These are phyloP conservation scores for Avena atlantica DNA, from an alignment of 176 grass and related monocot genomes.

Conservation along the genomic window DNA sequence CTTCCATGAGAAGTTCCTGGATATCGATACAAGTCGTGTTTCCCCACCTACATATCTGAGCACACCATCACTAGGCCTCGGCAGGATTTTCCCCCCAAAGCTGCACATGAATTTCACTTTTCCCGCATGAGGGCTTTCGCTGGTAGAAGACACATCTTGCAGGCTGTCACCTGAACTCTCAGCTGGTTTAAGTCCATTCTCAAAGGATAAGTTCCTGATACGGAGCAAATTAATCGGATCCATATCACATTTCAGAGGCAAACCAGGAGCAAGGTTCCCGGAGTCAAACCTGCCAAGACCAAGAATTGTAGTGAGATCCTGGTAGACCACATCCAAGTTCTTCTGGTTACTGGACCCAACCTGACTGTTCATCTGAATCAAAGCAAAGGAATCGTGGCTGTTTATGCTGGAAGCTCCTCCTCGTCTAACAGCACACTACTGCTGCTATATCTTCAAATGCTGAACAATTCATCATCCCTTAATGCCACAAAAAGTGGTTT, in stretches of 20 bases:
- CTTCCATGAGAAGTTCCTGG: constrained; percentile 62
- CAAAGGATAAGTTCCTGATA: constrained; percentile 16
- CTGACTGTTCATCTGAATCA: constrained; percentile 32
- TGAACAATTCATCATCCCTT: constrained; percentile 19
- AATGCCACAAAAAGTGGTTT: background rate
- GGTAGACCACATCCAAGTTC: constrained; percentile 42
- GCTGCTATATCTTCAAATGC: background rate
- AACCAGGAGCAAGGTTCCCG: constrained; percentile 44
- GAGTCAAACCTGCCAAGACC: constrained; percentile 57
- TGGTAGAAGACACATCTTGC: constrained; percentile 34
- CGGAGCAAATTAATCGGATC: constrained; percentile 42
- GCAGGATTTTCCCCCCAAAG: constrained; percentile 93
- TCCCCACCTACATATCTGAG: constrained; percentile 89
- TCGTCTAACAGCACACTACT: background rate
- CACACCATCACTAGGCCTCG: constrained; percentile 86
- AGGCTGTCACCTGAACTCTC: constrained; percentile 52
- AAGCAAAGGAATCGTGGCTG: background rate
- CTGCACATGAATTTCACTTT: constrained; percentile 96
- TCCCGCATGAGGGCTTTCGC: constrained; percentile 57
- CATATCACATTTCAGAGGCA: constrained; percentile 37
- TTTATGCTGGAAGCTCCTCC: background rate
- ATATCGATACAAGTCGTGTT: constrained; percentile 74
- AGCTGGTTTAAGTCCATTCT: constrained; percentile 44
- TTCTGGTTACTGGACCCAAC: constrained; percentile 37
- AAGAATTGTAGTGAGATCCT: constrained; percentile 60